phyloP scores from a whole-genome alignment of 345 rosid species.

The Gynandropsis gynandra region DNA sequence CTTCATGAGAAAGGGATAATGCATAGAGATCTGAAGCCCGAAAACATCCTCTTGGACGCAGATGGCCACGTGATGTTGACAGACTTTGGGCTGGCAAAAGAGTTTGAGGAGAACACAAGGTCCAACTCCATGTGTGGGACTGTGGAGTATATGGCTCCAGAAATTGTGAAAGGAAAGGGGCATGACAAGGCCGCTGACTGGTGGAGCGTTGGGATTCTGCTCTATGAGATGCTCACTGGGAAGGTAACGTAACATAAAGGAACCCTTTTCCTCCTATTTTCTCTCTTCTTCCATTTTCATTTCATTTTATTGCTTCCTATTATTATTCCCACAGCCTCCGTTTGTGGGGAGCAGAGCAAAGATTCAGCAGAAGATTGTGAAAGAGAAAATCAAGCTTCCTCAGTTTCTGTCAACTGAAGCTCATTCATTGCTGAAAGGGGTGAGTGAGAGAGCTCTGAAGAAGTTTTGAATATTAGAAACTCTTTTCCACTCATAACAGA shows the following conservation, averaged over 20 bases:
- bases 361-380: conserved; percentile 73
- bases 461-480: not conserved
- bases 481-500: not conserved
- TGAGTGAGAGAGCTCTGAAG: conserved; percentile 19
- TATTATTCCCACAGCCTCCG: conserved; percentile 66
- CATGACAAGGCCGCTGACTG: conserved; percentile 94
- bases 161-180: conserved; percentile 80
- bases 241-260: conserved; percentile 35
- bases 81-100: conserved; percentile 88
- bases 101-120: conserved; percentile 73
- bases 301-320: too few relatives aligned
- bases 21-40: conserved; percentile 99
- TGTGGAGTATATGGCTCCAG: conserved; percentile 93
- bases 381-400: conserved; percentile 77
- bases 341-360: conserved; percentile 54
- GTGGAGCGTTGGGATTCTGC: conserved; percentile 92
- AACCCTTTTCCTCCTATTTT: not conserved
- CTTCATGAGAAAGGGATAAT: conserved; percentile 93
- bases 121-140: conserved; percentile 95
- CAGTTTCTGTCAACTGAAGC: conserved; percentile 66
- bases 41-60: conserved; percentile 73
- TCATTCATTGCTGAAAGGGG: conserved; percentile 77
- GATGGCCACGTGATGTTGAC: conserved; percentile 94
- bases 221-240: conserved; percentile 93
- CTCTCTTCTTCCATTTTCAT: too few relatives aligned